Conservation (phyloP, 2,329 filamentous ascomycete species). For the Fusarium robinianum region DNA sequence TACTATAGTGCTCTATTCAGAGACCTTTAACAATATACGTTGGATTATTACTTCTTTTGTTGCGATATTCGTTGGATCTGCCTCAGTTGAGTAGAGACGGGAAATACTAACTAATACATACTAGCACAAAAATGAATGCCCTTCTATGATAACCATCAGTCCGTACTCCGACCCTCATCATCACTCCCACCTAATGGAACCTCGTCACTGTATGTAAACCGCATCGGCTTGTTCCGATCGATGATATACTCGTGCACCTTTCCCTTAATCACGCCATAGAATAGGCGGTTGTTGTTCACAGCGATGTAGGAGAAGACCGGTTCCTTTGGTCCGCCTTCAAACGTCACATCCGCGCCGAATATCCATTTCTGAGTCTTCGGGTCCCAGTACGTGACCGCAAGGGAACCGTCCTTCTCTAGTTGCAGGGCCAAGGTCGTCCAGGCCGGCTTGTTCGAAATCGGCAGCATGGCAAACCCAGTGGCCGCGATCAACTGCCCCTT, state of each 20-base stretch:
- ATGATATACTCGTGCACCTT: not conserved
- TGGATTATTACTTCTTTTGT: no score
- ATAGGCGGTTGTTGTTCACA: not conserved
- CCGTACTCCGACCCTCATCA: no score
- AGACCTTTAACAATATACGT: no score
- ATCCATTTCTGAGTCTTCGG: not conserved
- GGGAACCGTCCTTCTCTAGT: not conserved
- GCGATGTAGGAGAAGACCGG: not conserved
- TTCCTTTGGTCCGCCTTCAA: not conserved
- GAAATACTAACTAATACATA: no score
- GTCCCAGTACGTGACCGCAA: conserved; percentile 4
- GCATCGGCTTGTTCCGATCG: not conserved
- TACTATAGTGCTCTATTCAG: no score
- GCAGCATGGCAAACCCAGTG: not conserved
- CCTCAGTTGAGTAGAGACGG: no score
- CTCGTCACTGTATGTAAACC: not conserved
- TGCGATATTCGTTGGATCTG: no score
- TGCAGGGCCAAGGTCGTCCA: not conserved
- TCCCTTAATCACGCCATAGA: not conserved
- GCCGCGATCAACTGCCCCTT: not conserved
- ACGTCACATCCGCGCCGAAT: not conserved
- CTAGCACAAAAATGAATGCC: no score
- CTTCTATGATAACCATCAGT: no score
- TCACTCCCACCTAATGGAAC: no score
- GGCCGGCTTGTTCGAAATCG: no score